Conservation (phyloP, 2,329 filamentous ascomycete genomes). For the Ophiostoma sp. region DNA sequence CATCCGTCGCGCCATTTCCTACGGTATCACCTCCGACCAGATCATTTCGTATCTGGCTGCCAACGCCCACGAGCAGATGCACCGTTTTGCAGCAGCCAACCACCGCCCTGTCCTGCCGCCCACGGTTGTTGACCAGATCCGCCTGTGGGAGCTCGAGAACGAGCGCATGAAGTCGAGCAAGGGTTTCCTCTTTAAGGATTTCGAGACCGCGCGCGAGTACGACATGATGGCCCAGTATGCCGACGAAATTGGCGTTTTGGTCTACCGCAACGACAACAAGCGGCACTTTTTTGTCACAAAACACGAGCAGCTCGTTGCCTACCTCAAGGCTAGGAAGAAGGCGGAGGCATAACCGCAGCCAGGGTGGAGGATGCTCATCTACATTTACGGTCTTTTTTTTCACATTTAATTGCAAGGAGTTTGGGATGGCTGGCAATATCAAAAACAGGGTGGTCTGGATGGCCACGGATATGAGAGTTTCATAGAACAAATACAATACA, state of each 20-base stretch:
- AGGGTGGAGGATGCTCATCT: no score
- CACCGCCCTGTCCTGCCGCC: slow-evolving; percentile 79
- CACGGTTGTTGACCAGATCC: slow-evolving; percentile 95
- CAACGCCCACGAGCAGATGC: slow-evolving; percentile 94
- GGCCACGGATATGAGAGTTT: neutral
- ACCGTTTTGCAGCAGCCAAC: slow-evolving; percentile 59
- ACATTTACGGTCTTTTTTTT: neutral
- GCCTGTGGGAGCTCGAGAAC: slow-evolving; percentile 95
- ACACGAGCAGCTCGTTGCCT: slow-evolving; percentile 83
- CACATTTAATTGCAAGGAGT: neutral
- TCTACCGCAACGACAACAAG: slow-evolving; percentile 79
- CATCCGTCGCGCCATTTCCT: slow-evolving; percentile 80
- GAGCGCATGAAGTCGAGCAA: slow-evolving; percentile 84
- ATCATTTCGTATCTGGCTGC: slow-evolving; percentile 90
- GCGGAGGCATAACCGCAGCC: slow-evolving; percentile 35
- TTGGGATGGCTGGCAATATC: neutral
- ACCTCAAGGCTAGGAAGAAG: slow-evolving; percentile 66
- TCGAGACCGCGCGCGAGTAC: slow-evolving; percentile 70
- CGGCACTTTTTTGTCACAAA: slow-evolving; percentile 90
- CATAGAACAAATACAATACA: neutral
- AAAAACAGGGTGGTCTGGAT: neutral
- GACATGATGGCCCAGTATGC: slow-evolving; percentile 73
- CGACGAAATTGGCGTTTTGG: slow-evolving; percentile 83
- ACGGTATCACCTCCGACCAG: slow-evolving; percentile 91
- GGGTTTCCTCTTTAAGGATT: slow-evolving; percentile 89